phyloP scores from a whole-genome alignment of 495 filamentous ascomycete genomes.

The Neurospora hispaniola region DNA sequence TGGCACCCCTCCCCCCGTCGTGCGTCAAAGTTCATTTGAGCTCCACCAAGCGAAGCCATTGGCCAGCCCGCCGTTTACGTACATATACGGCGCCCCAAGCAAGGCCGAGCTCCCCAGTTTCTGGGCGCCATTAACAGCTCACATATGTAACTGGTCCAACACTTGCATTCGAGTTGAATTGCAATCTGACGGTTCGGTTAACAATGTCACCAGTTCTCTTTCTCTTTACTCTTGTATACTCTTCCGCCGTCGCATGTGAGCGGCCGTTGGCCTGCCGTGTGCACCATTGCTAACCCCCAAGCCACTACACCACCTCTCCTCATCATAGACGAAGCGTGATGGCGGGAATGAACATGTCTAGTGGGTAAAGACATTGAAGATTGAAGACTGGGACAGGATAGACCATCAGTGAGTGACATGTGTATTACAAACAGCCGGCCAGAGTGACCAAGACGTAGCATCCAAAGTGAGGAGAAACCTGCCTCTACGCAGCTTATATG shows the following conservation, averaged over 20 bases:
- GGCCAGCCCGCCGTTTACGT: background rate
- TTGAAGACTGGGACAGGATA: background rate
- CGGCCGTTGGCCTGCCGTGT: background rate
- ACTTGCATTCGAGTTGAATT: too few relatives aligned
- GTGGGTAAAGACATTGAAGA: background rate
- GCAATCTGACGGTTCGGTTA: too few relatives aligned
- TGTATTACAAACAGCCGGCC: background rate
- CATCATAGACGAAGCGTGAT: background rate
- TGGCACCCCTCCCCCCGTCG: background rate
- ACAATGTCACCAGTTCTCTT: background rate
- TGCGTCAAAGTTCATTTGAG: background rate
- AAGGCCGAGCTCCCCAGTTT: background rate
- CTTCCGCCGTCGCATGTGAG: background rate
- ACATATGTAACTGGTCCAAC: too few relatives aligned
- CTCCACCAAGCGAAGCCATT: background rate
- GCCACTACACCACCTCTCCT: background rate
- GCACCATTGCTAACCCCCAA: background rate
- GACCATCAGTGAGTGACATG: background rate
- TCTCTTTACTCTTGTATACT: background rate
- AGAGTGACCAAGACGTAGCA: background rate
- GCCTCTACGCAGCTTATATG: background rate
- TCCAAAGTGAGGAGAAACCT: background rate
- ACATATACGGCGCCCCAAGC: background rate
- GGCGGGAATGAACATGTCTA: background rate
- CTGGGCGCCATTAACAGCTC: background rate